Evolutionary conservation across 2,329 filamentous ascomycete species (phyloP), one percentile per base, ranked within the genome.

Genomic region (Neonectria punicea): DNA sequence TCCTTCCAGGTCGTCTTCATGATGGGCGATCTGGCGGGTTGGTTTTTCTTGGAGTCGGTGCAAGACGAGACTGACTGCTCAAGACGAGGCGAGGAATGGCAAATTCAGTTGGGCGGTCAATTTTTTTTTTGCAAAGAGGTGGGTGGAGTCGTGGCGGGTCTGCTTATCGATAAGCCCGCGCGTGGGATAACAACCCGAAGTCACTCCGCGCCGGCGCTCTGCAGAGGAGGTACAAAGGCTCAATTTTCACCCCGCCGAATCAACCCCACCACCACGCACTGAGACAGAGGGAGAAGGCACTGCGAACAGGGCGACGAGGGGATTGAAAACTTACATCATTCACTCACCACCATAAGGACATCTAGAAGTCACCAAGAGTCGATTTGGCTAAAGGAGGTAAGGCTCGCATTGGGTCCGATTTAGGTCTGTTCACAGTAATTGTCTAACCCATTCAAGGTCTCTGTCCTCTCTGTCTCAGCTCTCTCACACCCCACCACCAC

Each of bases 1-100:
- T 92, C 90, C 79, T 90, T 91, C 88, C 88, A 90, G 61, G 86
- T 88, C 68, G 85, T 87, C 83, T 87, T 87, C 85, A 87, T 87
- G 60, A 69, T 82, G 83, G 80, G 75, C 76, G 72, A 76, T 68
- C 72, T 71, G 67, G 61, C 20, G 60, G 53, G 53, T 61, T 54
- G 49, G 20, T 30, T 43, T 43, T 43, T 20, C 39, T 43, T 18
- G 32, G 20, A 41, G 22, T 41, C 14, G 39, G 18, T 43, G n/a
- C 20, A 30, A 51, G 55, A 41, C 49, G 36, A 49, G 30, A 39
- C 44, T 54, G 30, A 39, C 44, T 54, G 43, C 11, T 49, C 46
- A 43, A 61, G 51, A 44, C 58, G 53, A 44, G 51, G 34, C 51
- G 50, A 34, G 53, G 36, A 50, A 61, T 28, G 65, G 67, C 69